These are phyloP conservation scores for Schizothecium vesticola DNA, from an alignment of 495 filamentous ascomycete genomes.

Conservation along the genomic window DNA sequence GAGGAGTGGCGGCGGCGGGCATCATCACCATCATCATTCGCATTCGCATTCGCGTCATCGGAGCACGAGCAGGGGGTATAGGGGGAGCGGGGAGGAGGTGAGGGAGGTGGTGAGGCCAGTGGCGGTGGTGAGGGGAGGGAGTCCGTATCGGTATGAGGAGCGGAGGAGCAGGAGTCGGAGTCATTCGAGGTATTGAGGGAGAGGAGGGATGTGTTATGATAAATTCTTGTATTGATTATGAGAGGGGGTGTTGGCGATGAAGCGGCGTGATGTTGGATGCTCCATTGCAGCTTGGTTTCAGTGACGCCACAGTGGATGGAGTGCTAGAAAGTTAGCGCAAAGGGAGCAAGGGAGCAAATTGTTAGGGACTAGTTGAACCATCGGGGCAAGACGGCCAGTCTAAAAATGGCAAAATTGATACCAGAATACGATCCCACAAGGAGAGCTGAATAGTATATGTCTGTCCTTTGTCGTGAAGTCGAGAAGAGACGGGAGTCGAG, in stretches of 20 bases:
- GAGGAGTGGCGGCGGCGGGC: background rate
- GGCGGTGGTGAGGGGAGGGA: conserved; percentile 6
- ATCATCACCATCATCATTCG: conserved; percentile 1
- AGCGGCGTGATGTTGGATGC: background rate
- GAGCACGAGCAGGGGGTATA: background rate
- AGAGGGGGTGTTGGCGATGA: background rate
- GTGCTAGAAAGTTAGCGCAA: background rate
- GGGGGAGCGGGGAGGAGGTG: background rate
- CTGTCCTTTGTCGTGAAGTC: background rate
- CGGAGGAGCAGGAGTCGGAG: conserved; percentile 9
- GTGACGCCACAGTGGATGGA: background rate
- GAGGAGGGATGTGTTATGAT: background rate
- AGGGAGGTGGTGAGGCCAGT: conserved; percentile 13
- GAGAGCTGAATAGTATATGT: background rate
- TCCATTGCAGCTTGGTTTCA: background rate
- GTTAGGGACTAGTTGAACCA: background rate
- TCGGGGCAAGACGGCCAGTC: background rate
- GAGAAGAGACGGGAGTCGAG: background rate
- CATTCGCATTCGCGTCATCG: background rate
- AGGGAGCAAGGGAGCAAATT: background rate
- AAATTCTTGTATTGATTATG: background rate
- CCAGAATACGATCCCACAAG: background rate
- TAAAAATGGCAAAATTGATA: background rate
- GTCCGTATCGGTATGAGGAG: conserved; percentile 7
- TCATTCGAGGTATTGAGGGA: conserved; percentile 3